Base-by-base conservation (phyloP, 2,329 filamentous ascomycete species). In the Arthrobotrys sinensis region DNA sequence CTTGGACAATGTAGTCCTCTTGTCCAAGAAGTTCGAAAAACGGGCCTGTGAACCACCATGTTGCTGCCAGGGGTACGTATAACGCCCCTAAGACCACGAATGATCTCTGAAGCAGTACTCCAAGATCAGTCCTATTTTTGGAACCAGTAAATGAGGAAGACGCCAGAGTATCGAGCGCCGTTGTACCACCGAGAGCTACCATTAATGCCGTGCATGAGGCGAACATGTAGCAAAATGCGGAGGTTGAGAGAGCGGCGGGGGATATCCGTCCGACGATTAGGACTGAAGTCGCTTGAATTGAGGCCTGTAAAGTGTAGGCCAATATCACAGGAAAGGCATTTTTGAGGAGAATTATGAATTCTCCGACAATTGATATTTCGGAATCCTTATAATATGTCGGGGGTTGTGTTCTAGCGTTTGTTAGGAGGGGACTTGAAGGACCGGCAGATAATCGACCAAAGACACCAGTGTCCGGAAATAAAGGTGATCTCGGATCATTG, bases 151-250 rank as follows among this genome's bases (percentile, higher is more conserved):
- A 97, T 52, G 91, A 91, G 55, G 91, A 93, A 0, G 92, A 94
- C 1, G 92, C 93, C 24, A 97, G 86, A 0, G 93, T 97, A 83
- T 97, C 93, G 50, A 97, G 88, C 0, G 93, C 93, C 0, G 93
- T 97, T 0, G 93, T 94, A 6, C 93, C 93, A 32, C 93, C 93
- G 3, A 97, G 88, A 0, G 91, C 93, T 76, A 97, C 92, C 43
- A 97, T 88, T 93, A 93, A 96, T 0, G 91, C 93, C 0, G 93
- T 93, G 21, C 92, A 90, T 92, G 95, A 94, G 68, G 93, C 93
- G 81, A 97, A 97, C 93, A 97, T 97, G 86, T 96, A 95, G 1
- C 92, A 92, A 82, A 97, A 97, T 0, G 93, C 93, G 0, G 93
- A 91, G 0, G 91, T 92, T 0, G 93, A 92, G 5, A 97, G 86